Evolutionary conservation across 148 eudicot species (phyloP).

Genomic region (Mesembryanthemum crystallinum): DNA sequence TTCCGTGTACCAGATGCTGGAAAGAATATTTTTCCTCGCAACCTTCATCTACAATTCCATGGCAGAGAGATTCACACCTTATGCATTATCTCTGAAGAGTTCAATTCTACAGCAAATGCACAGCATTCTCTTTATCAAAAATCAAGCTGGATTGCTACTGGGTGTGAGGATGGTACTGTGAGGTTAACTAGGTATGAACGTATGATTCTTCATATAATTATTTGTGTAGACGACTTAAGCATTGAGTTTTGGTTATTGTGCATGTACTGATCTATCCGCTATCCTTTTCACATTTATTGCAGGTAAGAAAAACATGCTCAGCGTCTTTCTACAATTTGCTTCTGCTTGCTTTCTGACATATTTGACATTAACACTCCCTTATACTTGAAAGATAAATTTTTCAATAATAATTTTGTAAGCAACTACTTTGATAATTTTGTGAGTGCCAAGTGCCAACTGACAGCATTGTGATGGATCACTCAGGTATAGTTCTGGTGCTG

Average conservation of each 20-base stretch:
- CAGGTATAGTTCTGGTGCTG: conserved; percentile 58
- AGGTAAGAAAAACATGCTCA: background rate
- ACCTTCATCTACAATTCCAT: conserved; percentile 88
- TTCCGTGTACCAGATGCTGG: conserved; percentile 41
- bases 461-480: conserved; percentile 12
- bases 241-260: background rate
- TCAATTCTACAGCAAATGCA: conserved; percentile 26
- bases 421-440: background rate
- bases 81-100: conserved; percentile 53
- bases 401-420: background rate
- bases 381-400: background rate
- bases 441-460: background rate
- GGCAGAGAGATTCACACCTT: conserved; percentile 95
- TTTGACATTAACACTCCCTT: background rate
- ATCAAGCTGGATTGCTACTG: conserved; percentile 76
- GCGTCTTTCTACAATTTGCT: background rate
- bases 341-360: background rate
- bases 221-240: background rate
- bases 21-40: conserved; percentile 56
- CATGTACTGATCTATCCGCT: background rate
- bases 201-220: conserved; percentile 19
- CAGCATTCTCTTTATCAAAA: conserved; percentile 27
- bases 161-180: conserved; percentile 96
- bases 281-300: background rate
- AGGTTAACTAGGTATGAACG: conserved; percentile 69